Percentiles rank a stretch among this genome's conserved stretches.
Conservation (phyloP, 1,284 basidiomycete species). For the Cryptococcus jaspeensis region DNA sequence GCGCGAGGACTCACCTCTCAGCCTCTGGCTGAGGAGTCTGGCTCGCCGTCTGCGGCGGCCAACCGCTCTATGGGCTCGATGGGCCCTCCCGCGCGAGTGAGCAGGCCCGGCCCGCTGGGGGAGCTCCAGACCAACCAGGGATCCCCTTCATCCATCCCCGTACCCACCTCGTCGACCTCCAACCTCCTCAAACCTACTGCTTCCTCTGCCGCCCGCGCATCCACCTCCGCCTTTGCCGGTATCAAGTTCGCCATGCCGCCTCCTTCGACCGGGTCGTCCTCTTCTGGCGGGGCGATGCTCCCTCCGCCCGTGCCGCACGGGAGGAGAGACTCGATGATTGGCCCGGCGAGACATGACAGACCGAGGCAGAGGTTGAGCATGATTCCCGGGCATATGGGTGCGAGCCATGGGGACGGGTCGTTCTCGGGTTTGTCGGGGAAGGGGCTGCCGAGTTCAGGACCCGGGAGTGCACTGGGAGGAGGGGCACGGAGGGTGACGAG, state of each 20-base stretch:
- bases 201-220: slow-evolving; percentile 15
- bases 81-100: slow-evolving; percentile 10
- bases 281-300: neutral
- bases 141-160: neutral
- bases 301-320: slow-evolving; percentile 3
- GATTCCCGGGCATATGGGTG: slow-evolving; percentile 6
- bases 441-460: slow-evolving; percentile 8
- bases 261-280: neutral
- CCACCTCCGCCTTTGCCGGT: slow-evolving; percentile 6
- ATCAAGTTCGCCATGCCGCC: slow-evolving; percentile 12
- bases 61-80: slow-evolving; percentile 7
- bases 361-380: slow-evolving; percentile 15
- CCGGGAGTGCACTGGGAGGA: slow-evolving; percentile 8
- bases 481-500: slow-evolving; percentile 6
- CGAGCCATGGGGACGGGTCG: slow-evolving; percentile 8
- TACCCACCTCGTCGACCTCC: slow-evolving; percentile 5
- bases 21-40: slow-evolving; percentile 5
- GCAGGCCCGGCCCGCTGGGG: slow-evolving; percentile 13
- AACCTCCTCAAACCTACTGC: slow-evolving; percentile 18
- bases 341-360: slow-evolving; percentile 18
- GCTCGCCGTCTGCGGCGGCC: slow-evolving; percentile 7
- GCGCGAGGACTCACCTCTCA: slow-evolving; percentile 2
- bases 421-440: slow-evolving; percentile 4
- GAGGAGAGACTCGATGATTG: slow-evolving; percentile 13
- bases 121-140: slow-evolving; percentile 11